A percentile compares a stretch with the other conserved stretches of the same genome.
Conservation (phyloP, 441 rosid genomes). For the Metrosideros polymorpha region DNA sequence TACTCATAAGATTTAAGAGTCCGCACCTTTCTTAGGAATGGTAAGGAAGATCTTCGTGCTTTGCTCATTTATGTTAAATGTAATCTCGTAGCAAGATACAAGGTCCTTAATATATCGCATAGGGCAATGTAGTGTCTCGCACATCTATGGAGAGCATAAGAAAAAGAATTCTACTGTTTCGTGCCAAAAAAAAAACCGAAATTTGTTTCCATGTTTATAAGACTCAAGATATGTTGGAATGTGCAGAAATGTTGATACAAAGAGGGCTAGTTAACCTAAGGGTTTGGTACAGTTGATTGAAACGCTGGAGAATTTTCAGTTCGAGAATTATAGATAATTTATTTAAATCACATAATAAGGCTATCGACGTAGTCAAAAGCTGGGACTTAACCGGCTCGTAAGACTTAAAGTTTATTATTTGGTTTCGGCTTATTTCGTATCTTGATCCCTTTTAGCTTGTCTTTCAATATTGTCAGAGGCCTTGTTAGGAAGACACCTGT, state of each 20-base stretch:
- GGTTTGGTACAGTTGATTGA: neutral
- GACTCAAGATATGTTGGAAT: too few species aligned
- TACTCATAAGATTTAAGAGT: neutral
- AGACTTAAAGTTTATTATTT: neutral
- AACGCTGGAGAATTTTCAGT: neutral
- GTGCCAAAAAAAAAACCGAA: too few species aligned
- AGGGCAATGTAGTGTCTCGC: neutral
- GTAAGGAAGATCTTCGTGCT: neutral
- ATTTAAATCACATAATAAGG: neutral
- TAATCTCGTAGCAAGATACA: neutral
- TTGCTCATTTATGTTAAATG: neutral
- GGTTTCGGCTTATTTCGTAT: neutral
- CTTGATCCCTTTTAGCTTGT: neutral
- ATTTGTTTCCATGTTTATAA: neutral
- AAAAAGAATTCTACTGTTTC: too few species aligned
- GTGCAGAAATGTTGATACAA: too few species aligned
- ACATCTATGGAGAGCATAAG: neutral
- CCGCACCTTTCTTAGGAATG: neutral
- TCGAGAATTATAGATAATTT: neutral
- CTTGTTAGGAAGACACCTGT: neutral
- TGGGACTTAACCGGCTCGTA: neutral
- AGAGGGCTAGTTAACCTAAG: neutral
- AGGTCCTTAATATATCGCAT: neutral
- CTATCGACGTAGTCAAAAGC: neutral
- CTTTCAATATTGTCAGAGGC: neutral